Evolutionary conservation across 805 yeast genomes (phyloP).

Genomic region (Groenewaldozyma salmanticensis): DNA sequence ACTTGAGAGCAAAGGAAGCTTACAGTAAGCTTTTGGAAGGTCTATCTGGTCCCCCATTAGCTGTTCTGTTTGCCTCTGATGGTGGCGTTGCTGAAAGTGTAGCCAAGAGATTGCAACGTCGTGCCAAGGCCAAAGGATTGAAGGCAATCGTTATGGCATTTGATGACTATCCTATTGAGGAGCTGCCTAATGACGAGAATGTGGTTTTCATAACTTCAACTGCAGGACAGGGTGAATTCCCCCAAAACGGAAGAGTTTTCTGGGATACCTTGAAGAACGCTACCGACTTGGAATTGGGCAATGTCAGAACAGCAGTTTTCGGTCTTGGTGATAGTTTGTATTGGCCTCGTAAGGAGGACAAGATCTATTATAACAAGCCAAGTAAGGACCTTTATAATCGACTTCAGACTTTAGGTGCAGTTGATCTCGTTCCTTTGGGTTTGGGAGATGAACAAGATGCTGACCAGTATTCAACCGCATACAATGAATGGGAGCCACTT

Average conservation of each 20-base stretch:
- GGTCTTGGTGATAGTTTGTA: slow-evolving; percentile 78
- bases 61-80: slow-evolving; percentile 81
- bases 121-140: slow-evolving; percentile 73
- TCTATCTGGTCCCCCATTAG: slow-evolving; percentile 83
- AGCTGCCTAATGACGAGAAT: slow-evolving; percentile 59
- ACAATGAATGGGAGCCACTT: slow-evolving; percentile 71
- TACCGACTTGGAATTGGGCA: slow-evolving; percentile 54
- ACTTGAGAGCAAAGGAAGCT: slow-evolving; percentile 63
- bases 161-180: slow-evolving; percentile 68
- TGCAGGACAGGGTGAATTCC: slow-evolving; percentile 83
- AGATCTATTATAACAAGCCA: slow-evolving; percentile 89
- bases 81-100: slow-evolving; percentile 81
- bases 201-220: slow-evolving; percentile 64
- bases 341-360: slow-evolving; percentile 97
- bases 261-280: slow-evolving; percentile 62
- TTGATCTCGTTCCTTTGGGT: slow-evolving; percentile 63
- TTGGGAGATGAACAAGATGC: slow-evolving; percentile 97
- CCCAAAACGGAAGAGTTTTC: slow-evolving; percentile 66
- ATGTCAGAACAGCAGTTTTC: slow-evolving; percentile 51
- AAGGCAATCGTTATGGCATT: slow-evolving; percentile 55
- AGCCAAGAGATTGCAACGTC: slow-evolving; percentile 68
- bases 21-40: slow-evolving; percentile 72
- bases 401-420: slow-evolving; percentile 62
- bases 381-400: slow-evolving; percentile 60
- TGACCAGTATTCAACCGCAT: slow-evolving; percentile 91